Evolutionary conservation across 208 protist species (phyloP).

Genomic region (Angomonas deanei): DNA sequence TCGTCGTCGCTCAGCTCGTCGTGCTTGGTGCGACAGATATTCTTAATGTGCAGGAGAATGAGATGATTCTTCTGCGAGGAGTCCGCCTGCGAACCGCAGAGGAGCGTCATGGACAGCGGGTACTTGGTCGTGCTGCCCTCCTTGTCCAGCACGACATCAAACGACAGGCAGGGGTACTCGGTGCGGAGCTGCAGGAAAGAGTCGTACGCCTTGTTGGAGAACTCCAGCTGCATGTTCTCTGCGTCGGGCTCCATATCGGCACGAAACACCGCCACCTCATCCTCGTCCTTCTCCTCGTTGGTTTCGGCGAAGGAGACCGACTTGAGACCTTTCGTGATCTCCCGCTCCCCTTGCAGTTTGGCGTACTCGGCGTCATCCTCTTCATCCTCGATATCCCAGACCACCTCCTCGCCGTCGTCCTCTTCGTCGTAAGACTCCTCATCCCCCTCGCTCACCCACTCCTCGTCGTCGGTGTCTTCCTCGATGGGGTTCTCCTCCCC

Average conservation of each 20-base stretch:
- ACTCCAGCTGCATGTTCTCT: conserved; percentile 48
- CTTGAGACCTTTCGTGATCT: conserved; percentile 30
- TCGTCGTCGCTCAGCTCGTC: conserved; percentile 89
- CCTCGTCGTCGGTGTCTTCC: conserved; percentile 32
- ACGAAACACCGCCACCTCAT: conserved; percentile 29
- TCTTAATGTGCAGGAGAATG: conserved; percentile 86
- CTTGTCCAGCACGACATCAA: conserved; percentile 68
- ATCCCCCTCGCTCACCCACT: conserved; percentile 16
- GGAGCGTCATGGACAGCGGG: conserved; percentile 89
- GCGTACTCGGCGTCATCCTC: conserved; percentile 71
- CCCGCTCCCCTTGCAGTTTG: conserved; percentile 62
- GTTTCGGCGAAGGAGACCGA: conserved; percentile 48
- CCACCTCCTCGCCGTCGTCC: conserved; percentile 47
- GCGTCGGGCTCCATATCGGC: conserved; percentile 12
- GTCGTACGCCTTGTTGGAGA: conserved; percentile 87
- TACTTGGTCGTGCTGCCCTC: conserved; percentile 71
- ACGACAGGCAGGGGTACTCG: conserved; percentile 87
- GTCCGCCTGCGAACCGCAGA: conserved; percentile 96
- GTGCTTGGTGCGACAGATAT: conserved; percentile 93
- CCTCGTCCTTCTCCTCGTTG: conserved; percentile 27
- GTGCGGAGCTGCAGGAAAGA: conserved; percentile 87
- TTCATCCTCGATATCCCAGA: conserved; percentile 47
- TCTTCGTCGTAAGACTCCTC: conserved; percentile 29
- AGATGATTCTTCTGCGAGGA: conserved; percentile 90
- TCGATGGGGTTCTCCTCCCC: conserved; percentile 20